Percentiles rank a stretch among this genome's conserved stretches.
Evolutionary conservation across 78 protist genomes (phyloP).

Genomic region (slime mould (Dictyostelium discoideum)): DNA sequence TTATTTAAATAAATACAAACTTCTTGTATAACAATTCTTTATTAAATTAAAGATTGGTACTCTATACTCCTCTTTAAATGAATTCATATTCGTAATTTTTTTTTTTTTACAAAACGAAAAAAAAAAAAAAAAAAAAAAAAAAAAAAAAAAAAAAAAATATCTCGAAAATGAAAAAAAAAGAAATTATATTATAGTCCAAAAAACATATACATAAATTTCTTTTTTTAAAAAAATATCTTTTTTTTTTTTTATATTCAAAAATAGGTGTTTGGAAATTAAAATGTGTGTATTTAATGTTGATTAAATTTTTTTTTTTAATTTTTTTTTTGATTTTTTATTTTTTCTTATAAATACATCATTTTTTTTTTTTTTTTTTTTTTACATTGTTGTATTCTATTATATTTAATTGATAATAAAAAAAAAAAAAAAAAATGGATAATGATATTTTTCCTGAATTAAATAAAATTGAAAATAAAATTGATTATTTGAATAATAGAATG

Average conservation of each 20-base stretch:
- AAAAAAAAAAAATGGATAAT: neutral
- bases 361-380: neutral
- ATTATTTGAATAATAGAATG: too few species aligned
- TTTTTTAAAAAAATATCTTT: too few species aligned
- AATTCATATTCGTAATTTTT: neutral
- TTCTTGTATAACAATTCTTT: constrained; percentile 4
- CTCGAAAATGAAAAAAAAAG: too few species aligned
- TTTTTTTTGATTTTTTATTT: neutral
- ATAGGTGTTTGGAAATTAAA: neutral
- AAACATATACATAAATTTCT: too few species aligned
- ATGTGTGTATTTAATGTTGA: neutral
- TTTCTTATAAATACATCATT: neutral
- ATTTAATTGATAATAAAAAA: too few species aligned
- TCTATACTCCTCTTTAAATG: neutral
- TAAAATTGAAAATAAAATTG: neutral
- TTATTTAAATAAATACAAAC: neutral
- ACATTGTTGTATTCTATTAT: too few species aligned
- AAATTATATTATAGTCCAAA: too few species aligned
- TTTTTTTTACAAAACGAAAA: neutral
- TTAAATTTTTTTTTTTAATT: neutral
- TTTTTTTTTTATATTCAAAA: too few species aligned
- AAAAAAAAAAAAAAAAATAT: neutral
- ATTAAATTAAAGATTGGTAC: neutral
- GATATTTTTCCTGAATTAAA: neutral
- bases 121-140: neutral